phyloP scores from a whole-genome alignment of 2,329 filamentous ascomycete species.

The Colletotrichum karsti region DNA sequence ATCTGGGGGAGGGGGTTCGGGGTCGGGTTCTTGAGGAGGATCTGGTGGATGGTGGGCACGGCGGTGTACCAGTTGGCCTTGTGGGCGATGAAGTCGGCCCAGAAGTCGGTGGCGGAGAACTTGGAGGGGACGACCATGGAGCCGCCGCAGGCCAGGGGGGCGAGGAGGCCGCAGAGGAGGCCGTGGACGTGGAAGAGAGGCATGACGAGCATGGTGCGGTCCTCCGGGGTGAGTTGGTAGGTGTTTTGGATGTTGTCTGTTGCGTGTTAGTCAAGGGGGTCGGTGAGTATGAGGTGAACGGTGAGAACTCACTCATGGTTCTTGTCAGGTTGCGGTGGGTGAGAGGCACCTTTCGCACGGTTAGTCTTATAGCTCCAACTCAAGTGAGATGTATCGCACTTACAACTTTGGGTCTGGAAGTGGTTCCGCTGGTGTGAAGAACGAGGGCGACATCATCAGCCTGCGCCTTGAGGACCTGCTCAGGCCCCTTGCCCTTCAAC shows the following conservation, averaged over 20 bases:
- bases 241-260: conserved; percentile 80
- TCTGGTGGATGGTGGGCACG: conserved; percentile 92
- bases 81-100: conserved; percentile 77
- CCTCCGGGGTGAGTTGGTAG: conserved; percentile 74
- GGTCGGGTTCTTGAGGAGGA: conserved; percentile 77
- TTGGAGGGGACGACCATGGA: conserved; percentile 81
- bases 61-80: conserved; percentile 92
- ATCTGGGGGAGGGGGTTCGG: conserved; percentile 77
- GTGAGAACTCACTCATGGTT: conserved; percentile 71
- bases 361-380: conserved; percentile 17
- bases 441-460: conserved; percentile 85
- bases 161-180: conserved; percentile 83
- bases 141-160: conserved; percentile 78
- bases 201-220: conserved; percentile 89
- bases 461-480: conserved; percentile 58
- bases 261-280: not conserved
- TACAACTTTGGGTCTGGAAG: conserved; percentile 84
- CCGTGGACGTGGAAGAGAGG: conserved; percentile 91
- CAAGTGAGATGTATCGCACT: conserved; percentile 37
- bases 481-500: conserved; percentile 54
- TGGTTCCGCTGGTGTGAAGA: conserved; percentile 84
- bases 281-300: not conserved
- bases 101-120: conserved; percentile 87
- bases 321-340: conserved; percentile 83
- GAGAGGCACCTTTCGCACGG: conserved; percentile 69